These are phyloP conservation scores for Fusarium transvaalense DNA, from an alignment of 2,329 filamentous ascomycete species.

Conservation along the genomic window DNA sequence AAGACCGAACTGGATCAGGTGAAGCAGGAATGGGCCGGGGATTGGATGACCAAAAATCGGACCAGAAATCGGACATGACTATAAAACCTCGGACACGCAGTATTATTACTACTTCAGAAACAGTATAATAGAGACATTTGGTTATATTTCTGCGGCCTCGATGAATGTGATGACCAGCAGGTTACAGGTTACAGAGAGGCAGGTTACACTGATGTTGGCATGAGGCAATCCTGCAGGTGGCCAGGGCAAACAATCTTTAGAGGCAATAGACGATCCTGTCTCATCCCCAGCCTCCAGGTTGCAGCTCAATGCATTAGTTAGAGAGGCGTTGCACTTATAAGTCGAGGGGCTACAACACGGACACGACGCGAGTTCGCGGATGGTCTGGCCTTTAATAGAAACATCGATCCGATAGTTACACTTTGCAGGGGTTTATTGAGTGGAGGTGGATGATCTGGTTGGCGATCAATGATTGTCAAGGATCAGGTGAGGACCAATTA, in stretches of 20 bases:
- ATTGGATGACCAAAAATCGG: too few species aligned
- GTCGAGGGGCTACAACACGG: constrained; percentile 37
- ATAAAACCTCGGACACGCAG: constrained; percentile 29
- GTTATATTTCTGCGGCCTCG: constrained; percentile 4
- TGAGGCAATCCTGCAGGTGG: constrained; percentile 12
- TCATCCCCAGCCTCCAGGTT: constrained; percentile 36
- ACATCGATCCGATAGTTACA: constrained; percentile 18
- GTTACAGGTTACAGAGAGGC: background rate
- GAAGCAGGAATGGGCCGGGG: too few species aligned
- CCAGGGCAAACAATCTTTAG: too few species aligned
- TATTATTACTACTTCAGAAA: constrained; percentile 33
- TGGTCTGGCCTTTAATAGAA: constrained; percentile 46
- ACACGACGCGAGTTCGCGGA: constrained; percentile 46
- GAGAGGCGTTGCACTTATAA: constrained; percentile 14
- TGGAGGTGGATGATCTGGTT: constrained; percentile 21
- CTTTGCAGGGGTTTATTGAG: constrained; percentile 7
- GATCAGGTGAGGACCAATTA: constrained; percentile 38
- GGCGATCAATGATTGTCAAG: constrained; percentile 23
- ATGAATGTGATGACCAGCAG: constrained; percentile 1
- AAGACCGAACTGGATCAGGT: too few species aligned
- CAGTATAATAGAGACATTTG: constrained; percentile 31
- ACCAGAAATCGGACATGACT: background rate
- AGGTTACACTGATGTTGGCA: constrained; percentile 23
- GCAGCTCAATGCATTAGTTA: constrained; percentile 36
- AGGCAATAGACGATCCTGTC: background rate